A percentile compares a stretch with the other conserved stretches of the same genome.
phyloP scores from a whole-genome alignment of 805 yeast genomes.

The Tetrapisispora nanseiensis region DNA sequence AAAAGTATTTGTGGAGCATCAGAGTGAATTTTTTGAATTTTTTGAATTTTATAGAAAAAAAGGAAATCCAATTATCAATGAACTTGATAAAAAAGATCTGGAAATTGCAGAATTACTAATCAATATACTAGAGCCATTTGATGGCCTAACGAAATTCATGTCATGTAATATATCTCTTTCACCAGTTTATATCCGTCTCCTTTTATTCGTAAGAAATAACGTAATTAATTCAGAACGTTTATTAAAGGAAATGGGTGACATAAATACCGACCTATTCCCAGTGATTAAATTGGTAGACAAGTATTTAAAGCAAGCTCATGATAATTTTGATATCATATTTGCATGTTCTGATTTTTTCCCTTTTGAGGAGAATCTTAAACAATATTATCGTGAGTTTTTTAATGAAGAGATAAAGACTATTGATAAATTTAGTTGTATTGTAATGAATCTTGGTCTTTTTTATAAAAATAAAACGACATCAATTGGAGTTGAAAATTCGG shows the following conservation, averaged over 20 bases:
- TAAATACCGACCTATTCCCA: background rate
- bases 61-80: background rate
- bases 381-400: background rate
- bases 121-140: background rate
- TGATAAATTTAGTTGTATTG: background rate
- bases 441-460: background rate
- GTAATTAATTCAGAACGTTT: background rate
- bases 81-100: background rate
- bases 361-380: too few species aligned
- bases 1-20: background rate
- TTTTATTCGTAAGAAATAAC: background rate
- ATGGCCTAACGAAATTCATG: too few species aligned
- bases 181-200: background rate
- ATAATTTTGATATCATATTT: constrained; percentile 1
- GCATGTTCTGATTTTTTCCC: background rate
- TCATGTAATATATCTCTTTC: background rate
- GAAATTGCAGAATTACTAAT: background rate
- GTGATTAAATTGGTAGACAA: background rate
- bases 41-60: background rate
- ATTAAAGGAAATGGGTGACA: constrained; percentile 2
- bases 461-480: too few species aligned
- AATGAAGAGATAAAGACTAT: background rate
- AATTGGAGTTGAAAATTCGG: too few species aligned
- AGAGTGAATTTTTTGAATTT: background rate
- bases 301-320: background rate